These are phyloP conservation scores for Phoenix dactylifera DNA, from an alignment of 176 grass and related monocot species.

Conservation along the genomic window DNA sequence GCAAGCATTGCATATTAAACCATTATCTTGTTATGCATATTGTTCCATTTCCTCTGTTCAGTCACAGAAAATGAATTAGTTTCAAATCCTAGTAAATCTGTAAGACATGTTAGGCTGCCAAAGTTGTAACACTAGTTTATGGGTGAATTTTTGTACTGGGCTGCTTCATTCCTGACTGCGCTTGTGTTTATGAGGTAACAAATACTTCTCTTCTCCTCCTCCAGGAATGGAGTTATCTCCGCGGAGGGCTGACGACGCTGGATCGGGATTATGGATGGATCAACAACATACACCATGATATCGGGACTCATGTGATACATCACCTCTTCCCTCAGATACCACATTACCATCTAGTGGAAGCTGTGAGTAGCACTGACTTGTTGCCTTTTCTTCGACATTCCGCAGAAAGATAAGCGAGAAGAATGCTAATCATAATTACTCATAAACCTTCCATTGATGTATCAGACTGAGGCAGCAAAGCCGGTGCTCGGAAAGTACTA, in stretches of 20 bases:
- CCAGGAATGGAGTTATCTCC: conserved; percentile 92
- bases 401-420: too few relatives aligned
- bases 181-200: too few relatives aligned
- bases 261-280: conserved; percentile 89
- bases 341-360: conserved; percentile 88
- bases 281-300: conserved; percentile 93
- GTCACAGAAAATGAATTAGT: too few relatives aligned
- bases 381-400: too few relatives aligned
- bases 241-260: conserved; percentile 82
- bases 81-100: too few relatives aligned
- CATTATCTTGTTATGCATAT: too few relatives aligned
- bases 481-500: conserved; percentile 92
- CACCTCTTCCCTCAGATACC: conserved; percentile 94
- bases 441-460: conserved; percentile 20
- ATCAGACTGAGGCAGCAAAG: conserved; percentile 82
- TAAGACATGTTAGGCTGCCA: too few relatives aligned
- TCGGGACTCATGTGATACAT: conserved; percentile 92
- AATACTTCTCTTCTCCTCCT: background rate
- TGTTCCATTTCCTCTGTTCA: too few relatives aligned
- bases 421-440: background rate
- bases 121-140: too few relatives aligned
- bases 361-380: conserved; percentile 27
- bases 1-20: too few relatives aligned
- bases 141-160: too few relatives aligned
- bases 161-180: too few relatives aligned